A percentile compares a stretch with the other conserved stretches of the same genome.
These are phyloP conservation scores for Pouteria glomerata DNA, from an alignment of 148 eudicot species.

Conservation along the genomic window DNA sequence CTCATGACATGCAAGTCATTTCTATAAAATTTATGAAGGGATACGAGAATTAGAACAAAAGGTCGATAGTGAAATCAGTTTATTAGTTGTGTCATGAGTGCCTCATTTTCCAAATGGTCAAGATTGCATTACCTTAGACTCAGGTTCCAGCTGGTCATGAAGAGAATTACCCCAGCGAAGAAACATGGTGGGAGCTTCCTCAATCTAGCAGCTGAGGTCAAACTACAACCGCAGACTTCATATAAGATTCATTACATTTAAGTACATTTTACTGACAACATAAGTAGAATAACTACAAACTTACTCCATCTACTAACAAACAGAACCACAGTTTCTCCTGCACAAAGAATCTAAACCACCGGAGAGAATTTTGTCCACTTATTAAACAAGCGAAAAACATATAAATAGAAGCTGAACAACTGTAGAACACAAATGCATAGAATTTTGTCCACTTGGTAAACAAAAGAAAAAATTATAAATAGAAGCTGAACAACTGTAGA, in stretches of 20 bases:
- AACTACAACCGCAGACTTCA: constrained; percentile 10
- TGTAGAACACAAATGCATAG: too few species aligned
- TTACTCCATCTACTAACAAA: too few species aligned
- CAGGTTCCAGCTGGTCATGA: constrained; percentile 13
- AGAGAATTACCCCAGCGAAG: constrained; percentile 26
- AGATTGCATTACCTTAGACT: constrained; percentile 24
- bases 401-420: too few species aligned
- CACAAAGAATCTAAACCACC: too few species aligned
- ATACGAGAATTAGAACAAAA: not conserved
- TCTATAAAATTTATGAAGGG: not conserved
- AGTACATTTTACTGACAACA: not conserved
- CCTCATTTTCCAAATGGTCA: not conserved
- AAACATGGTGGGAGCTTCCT: constrained; percentile 24
- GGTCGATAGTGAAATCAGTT: too few species aligned
- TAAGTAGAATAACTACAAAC: constrained; percentile 2
- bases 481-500: too few species aligned
- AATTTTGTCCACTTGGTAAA: too few species aligned
- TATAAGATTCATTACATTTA: not conserved
- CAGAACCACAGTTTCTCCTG: too few species aligned
- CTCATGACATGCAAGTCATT: not conserved
- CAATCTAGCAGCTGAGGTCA: not conserved
- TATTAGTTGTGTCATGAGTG: not conserved
- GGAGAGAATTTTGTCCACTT: too few species aligned
- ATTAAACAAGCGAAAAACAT: too few species aligned
- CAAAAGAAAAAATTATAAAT: too few species aligned